Base-by-base conservation (phyloP, 495 filamentous ascomycete species). In the Penicillium robsamsonii region DNA sequence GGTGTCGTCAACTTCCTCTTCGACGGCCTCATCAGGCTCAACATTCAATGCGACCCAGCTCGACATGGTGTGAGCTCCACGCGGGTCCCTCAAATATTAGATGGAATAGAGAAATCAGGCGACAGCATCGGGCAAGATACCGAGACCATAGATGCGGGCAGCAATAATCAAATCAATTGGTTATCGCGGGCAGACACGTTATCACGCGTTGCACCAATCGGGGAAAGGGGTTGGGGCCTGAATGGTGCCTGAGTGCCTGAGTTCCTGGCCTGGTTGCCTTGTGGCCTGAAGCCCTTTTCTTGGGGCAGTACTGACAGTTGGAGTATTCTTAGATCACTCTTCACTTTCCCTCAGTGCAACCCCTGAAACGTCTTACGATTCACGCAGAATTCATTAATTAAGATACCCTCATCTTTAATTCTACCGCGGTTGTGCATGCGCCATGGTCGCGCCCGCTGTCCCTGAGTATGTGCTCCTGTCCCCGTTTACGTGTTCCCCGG, bases 1-100 rank as follows among this genome's bases (percentile, higher is more conserved):
- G 43, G 92, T 97, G 57, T 93, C 90, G 63, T 99, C 94, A 65
- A 96, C 74, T 71, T 97, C 94, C 63, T 94, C 90, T 59, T 96
- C 91, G 59, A 87, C 78, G 49, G 87, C 89, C 58, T 94, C 90
- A 65, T 96, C 94, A 8, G 90, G 91, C 65, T 96, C 91, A 66
- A 97, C 83, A 60, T 97, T 97, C 67, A 97, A 81, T 42, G 94
- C 88, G 37, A 85, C 83, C 68, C 91, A 97, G 60, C 80, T 75
- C 50, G 73, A 68, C 74, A 79, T 78, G 49, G 30, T 67, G 67
- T 46, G 37, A 64, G 61, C 51, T 63, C 63, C 53, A 55, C 57
- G 18, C 20, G 46, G 33, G 37, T 41, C 31, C 22, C 46, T 52
- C 24, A 52, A n/a, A 20, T 31, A 43, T 24, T 18, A 35, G 29